Conservation (phyloP, 306 rosid genomes). For the Trifolium pratense region DNA sequence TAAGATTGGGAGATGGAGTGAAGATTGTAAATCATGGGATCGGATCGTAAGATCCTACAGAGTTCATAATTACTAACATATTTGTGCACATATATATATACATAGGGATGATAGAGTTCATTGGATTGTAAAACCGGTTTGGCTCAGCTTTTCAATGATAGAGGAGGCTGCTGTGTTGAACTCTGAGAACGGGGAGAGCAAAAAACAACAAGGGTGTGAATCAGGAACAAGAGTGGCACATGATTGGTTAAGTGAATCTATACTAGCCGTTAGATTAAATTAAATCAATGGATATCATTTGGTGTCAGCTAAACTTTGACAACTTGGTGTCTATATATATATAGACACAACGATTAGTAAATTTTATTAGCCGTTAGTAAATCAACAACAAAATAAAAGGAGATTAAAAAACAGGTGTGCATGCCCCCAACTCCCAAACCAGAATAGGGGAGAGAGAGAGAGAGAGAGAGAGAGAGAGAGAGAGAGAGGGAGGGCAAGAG, state of each 20-base stretch:
- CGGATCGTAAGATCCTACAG: neutral
- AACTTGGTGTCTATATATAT: no score
- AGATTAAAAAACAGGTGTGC: neutral
- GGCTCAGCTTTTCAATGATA: no score
- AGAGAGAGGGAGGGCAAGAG: neutral
- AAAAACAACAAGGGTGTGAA: no score
- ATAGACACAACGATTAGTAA: neutral
- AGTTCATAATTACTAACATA: conserved; percentile 14
- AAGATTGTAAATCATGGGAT: neutral
- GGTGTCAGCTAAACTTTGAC: no score
- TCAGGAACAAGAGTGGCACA: no score
- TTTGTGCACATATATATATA: neutral
- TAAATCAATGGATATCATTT: no score
- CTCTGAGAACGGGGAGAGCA: no score
- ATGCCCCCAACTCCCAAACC: neutral
- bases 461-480: neutral
- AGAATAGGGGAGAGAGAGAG: neutral
- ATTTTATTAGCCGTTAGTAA: neutral
- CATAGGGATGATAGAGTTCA: neutral
- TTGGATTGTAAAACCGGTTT: no score
- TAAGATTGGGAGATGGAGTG: neutral
- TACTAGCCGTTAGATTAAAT: no score
- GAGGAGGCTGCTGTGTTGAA: no score
- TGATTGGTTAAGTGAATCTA: no score
- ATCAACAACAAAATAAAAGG: neutral